Evolutionary conservation across 306 rosid genomes (phyloP).

Genomic region (Quercus berberidifolia): DNA sequence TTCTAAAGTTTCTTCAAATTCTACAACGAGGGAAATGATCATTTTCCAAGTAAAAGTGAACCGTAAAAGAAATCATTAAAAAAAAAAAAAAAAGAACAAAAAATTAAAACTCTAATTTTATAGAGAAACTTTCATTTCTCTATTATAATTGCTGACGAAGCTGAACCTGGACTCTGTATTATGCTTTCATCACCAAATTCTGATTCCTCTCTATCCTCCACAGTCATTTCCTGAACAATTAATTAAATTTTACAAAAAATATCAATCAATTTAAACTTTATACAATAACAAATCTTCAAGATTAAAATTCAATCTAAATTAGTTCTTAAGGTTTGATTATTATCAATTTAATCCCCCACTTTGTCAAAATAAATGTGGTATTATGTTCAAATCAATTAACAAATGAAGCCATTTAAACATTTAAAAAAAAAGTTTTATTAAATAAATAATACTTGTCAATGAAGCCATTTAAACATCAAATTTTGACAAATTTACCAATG

Average conservation of each 20-base stretch:
- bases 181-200: constrained; percentile 46
- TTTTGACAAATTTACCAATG: no score
- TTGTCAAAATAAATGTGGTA: no score
- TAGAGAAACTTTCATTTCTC: constrained; percentile 16
- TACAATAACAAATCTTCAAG: not conserved
- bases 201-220: constrained; percentile 32
- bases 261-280: not conserved
- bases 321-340: no score
- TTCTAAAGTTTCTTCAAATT: not conserved
- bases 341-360: no score
- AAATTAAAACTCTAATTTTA: no score
- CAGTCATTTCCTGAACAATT: constrained; percentile 31
- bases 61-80: no score
- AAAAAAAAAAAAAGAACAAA: not conserved
- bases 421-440: no score
- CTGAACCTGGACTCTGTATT: constrained; percentile 45
- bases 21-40: not conserved
- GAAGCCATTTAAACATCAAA: no score
- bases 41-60: not conserved
- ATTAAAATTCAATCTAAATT: no score
- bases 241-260: not conserved
- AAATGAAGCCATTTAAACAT: no score
- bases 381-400: no score
- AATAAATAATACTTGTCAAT: no score
- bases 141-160: constrained; percentile 39